phyloP scores from a whole-genome alignment of 1,139 yeast species.

The Torulaspora pretoriensis region DNA sequence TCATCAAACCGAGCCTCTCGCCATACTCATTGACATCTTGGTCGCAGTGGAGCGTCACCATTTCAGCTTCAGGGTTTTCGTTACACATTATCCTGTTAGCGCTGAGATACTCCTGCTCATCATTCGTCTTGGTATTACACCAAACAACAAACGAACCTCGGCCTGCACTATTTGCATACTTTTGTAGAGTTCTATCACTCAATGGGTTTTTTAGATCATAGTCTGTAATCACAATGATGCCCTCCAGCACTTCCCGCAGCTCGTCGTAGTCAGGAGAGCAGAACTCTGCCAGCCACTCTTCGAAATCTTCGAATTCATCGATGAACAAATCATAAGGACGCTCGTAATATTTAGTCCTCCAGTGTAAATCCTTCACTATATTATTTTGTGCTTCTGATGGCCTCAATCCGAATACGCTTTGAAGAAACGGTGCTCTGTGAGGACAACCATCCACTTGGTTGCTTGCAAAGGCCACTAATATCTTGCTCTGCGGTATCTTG shows the following conservation, averaged over 20 bases:
- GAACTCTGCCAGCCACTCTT: constrained; percentile 31
- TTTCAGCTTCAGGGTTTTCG: constrained; percentile 15
- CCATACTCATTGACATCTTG: constrained; percentile 24
- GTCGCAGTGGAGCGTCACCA: constrained; percentile 18
- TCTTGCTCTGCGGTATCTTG: constrained; percentile 13
- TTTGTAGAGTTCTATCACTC: neutral
- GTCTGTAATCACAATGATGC: constrained; percentile 25
- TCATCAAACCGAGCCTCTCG: constrained; percentile 28
- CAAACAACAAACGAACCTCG: constrained; percentile 17
- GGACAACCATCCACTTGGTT: neutral
- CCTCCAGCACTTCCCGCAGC: constrained; percentile 32
- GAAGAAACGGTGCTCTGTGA: constrained; percentile 1
- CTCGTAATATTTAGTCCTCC: constrained; percentile 35
- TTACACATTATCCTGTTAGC: constrained; percentile 17
- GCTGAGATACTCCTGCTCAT: constrained; percentile 12
- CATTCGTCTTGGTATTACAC: constrained; percentile 10
- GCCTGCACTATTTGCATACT: neutral
- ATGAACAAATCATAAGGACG: constrained; percentile 32
- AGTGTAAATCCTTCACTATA: constrained; percentile 23
- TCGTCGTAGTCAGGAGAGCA: constrained; percentile 25
- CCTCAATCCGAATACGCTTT: constrained; percentile 7
- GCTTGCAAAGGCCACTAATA: constrained; percentile 12
- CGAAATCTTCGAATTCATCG: constrained; percentile 28
- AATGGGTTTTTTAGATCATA: constrained; percentile 1
- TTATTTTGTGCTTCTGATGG: constrained; percentile 7